Evolutionary conservation across 2,329 filamentous ascomycete species (phyloP).

Genomic region (Colletotrichum viniferum): DNA sequence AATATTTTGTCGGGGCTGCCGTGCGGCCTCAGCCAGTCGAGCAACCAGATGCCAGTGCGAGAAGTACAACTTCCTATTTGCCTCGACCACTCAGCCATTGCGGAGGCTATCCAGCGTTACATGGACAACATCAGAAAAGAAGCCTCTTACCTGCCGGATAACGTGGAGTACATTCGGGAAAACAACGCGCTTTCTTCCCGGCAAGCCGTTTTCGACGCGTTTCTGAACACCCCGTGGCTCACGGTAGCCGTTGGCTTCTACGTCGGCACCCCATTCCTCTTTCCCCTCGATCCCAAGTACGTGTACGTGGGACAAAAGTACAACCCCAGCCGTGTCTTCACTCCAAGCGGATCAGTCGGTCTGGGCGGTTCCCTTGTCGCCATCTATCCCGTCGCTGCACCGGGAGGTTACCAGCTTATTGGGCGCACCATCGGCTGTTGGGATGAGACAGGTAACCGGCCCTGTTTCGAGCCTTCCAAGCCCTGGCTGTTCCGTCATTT

Average conservation of each 20-base stretch:
- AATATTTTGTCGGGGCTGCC: background rate
- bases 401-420: constrained; percentile 44
- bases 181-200: constrained; percentile 39
- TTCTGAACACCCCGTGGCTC: constrained; percentile 35
- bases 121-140: constrained; percentile 63
- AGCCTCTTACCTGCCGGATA: constrained; percentile 64
- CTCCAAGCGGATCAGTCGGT: constrained; percentile 39
- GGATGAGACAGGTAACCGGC: constrained; percentile 35
- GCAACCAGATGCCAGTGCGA: constrained; percentile 9
- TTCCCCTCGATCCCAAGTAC: constrained; percentile 27
- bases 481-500: constrained; percentile 43
- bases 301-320: constrained; percentile 32
- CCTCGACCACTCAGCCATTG: constrained; percentile 32
- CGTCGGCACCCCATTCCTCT: constrained; percentile 36
- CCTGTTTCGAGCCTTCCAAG: constrained; percentile 29
- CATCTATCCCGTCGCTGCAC: constrained; percentile 40
- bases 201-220: constrained; percentile 33
- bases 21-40: background rate
- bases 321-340: constrained; percentile 38
- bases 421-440: constrained; percentile 35
- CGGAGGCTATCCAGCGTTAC: constrained; percentile 59
- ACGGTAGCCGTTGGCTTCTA: constrained; percentile 37
- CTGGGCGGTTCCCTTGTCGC: constrained; percentile 38
- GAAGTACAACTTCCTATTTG: constrained; percentile 32
- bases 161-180: constrained; percentile 53